phyloP scores from a whole-genome alignment of 2,329 filamentous ascomycete species.

The Ophiostoma tasmaniense region DNA sequence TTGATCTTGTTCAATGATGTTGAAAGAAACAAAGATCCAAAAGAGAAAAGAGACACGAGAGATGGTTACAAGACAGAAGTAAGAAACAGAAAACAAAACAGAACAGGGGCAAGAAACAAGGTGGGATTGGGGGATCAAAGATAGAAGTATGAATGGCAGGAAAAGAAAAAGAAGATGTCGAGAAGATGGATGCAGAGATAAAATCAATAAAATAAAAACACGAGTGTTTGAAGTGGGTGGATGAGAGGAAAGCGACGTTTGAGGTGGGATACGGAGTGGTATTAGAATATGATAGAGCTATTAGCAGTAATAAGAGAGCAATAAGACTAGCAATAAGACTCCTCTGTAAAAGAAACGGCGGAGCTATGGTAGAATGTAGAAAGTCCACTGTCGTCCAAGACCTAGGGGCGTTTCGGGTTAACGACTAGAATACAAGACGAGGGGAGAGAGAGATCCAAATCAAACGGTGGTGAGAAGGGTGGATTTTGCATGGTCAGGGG shows the following conservation, averaged over 20 bases:
- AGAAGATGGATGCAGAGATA: background rate
- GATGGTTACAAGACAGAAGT: background rate
- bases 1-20: background rate
- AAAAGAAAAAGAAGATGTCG: background rate
- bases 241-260: conserved; percentile 2
- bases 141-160: background rate
- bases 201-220: background rate
- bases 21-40: conserved; percentile 1
- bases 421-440: background rate
- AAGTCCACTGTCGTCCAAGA: conserved; percentile 2
- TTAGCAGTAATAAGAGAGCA: background rate
- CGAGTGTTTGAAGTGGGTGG: conserved; percentile 4
- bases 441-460: background rate
- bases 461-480: conserved; percentile 6
- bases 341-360: background rate
- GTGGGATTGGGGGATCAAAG: background rate
- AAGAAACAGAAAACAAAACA: background rate
- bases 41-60: conserved; percentile 6
- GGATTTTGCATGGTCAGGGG: background rate
- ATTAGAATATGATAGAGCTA: background rate
- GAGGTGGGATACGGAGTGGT: conserved; percentile 3
- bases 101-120: background rate
- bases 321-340: background rate
- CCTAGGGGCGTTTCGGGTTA: conserved; percentile 1
- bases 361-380: background rate